phyloP scores from a whole-genome alignment of 192 early-diverging fungal species.

The Backusella circina region DNA sequence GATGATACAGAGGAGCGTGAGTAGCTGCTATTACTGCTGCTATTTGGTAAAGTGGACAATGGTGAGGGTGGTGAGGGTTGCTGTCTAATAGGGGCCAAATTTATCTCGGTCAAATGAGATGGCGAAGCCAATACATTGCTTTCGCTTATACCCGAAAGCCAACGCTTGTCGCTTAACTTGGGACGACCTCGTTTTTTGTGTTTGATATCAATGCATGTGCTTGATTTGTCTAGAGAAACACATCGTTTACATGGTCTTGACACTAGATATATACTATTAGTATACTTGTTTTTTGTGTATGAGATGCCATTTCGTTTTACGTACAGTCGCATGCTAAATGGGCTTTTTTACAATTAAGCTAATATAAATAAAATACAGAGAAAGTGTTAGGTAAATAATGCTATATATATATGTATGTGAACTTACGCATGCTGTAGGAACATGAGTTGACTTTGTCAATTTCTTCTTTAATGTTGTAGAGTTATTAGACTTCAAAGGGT shows the following conservation, averaged over 20 bases:
- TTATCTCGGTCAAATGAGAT: neutral
- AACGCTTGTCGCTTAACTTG: slow-evolving; percentile 59
- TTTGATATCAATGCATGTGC: slow-evolving; percentile 79
- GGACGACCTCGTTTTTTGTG: slow-evolving; percentile 87
- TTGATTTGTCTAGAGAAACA: slow-evolving; percentile 64
- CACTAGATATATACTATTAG: slow-evolving; percentile 35
- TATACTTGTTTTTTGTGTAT: neutral
- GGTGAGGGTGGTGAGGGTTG: neutral
- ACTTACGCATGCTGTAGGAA: slow-evolving; percentile 73
- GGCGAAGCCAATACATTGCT: neutral
- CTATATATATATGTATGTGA: neutral
- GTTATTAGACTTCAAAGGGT: neutral
- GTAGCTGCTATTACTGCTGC: neutral
- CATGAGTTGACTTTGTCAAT: slow-evolving; percentile 63
- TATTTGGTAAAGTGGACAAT: neutral
- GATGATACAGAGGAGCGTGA: neutral
- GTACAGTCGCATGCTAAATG: slow-evolving; percentile 86
- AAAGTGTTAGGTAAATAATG: neutral
- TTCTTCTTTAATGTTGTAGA: slow-evolving; percentile 24
- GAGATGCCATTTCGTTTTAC: slow-evolving; percentile 21
- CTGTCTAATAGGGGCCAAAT: neutral
- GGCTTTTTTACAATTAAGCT: slow-evolving; percentile 79
- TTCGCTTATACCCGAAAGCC: slow-evolving; percentile 13
- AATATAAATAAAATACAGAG: neutral
- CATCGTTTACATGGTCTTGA: slow-evolving; percentile 81